phyloP scores from a whole-genome alignment of 306 rosid genomes.

The Cucurbita argyrosperma region DNA sequence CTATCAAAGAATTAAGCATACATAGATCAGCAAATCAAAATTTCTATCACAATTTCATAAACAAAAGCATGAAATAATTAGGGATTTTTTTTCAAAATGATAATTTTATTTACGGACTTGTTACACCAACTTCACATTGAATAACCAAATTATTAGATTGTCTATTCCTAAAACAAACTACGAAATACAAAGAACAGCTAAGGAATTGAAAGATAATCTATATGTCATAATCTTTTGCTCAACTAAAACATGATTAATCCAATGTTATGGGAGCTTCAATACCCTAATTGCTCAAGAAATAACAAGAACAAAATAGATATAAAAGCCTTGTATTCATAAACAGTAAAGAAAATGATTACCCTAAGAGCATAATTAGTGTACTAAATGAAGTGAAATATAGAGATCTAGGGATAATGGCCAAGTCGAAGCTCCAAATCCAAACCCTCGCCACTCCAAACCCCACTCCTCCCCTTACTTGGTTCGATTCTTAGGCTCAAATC shows the following conservation, averaged over 20 bases:
- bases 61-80: too few relatives aligned
- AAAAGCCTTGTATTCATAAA: neutral
- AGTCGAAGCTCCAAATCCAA: conserved; percentile 5
- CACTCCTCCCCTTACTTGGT: neutral
- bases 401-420: neutral
- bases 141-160: neutral
- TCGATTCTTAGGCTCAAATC: neutral
- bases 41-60: too few relatives aligned
- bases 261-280: neutral
- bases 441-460: neutral
- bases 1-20: too few relatives aligned
- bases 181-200: neutral
- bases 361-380: neutral
- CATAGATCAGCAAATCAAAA: too few relatives aligned
- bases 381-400: neutral
- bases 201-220: neutral
- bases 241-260: neutral
- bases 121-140: too few relatives aligned
- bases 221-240: neutral
- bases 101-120: too few relatives aligned
- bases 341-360: neutral
- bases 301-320: neutral
- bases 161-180: neutral
- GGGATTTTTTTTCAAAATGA: too few relatives aligned
- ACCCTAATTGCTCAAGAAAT: neutral